A percentile compares a stretch with the other conserved stretches of the same genome.
Conservation (phyloP, 2,329 filamentous ascomycete species). For the Amesomyces nigricolor region DNA sequence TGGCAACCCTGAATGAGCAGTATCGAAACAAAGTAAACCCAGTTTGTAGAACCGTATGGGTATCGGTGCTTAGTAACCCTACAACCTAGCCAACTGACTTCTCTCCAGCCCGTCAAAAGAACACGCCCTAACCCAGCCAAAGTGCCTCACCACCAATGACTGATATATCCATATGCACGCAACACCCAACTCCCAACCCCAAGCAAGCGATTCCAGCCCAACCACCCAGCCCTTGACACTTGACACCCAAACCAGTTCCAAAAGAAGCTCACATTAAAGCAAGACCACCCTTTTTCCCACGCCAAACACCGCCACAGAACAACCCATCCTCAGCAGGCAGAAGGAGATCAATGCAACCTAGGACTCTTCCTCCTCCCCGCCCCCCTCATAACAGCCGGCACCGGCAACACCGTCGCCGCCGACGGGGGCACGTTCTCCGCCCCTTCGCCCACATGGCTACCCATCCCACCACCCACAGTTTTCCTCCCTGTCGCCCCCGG, state of each 20-base stretch:
- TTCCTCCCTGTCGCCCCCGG: slow-evolving; percentile 29
- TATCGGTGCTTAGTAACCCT: slow-evolving; percentile 21
- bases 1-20: not conserved
- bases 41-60: slow-evolving; percentile 6
- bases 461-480: slow-evolving; percentile 15
- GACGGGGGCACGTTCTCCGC: slow-evolving; percentile 47
- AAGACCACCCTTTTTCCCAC: not conserved
- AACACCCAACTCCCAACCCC: not conserved
- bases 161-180: too few species aligned
- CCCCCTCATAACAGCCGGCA: slow-evolving; percentile 40
- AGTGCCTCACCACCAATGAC: not conserved
- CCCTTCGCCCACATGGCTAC: slow-evolving; percentile 36
- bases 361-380: slow-evolving; percentile 51
- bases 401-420: slow-evolving; percentile 18
- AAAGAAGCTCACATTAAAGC: too few species aligned
- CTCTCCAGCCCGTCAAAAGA: not conserved
- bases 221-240: too few species aligned
- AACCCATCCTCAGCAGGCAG: too few species aligned
- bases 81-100: slow-evolving; percentile 13
- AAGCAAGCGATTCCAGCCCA: too few species aligned
- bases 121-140: not conserved
- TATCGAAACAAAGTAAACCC: not conserved
- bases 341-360: slow-evolving; percentile 33
- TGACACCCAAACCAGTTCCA: not conserved
- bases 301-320: not conserved